Evolutionary conservation across 2,329 filamentous ascomycete species (phyloP).

Genomic region (Nemania sp.): DNA sequence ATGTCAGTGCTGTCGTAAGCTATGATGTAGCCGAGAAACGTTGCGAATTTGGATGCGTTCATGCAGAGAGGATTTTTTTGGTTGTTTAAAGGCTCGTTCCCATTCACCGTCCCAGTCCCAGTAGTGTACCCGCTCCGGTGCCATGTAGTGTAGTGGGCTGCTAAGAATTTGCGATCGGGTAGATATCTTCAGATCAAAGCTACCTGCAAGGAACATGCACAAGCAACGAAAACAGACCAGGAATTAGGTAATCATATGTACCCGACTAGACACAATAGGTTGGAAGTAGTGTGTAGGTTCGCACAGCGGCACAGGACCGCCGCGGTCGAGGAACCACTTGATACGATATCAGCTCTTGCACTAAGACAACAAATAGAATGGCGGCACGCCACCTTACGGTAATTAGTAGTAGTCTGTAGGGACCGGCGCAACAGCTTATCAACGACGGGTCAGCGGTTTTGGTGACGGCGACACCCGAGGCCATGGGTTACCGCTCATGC

Average conservation of each 20-base stretch:
- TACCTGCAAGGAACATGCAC: no score
- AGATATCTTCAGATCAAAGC: no score
- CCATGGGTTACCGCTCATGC: not conserved
- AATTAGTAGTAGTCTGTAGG: no score
- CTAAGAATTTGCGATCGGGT: constrained; percentile 5
- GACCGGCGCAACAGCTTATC: no score
- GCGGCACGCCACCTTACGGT: not conserved
- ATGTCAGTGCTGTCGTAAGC: constrained; percentile 6
- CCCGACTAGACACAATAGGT: no score
- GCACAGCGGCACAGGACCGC: not conserved
- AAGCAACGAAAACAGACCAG: not conserved
- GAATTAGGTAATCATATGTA: not conserved
- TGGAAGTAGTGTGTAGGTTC: not conserved
- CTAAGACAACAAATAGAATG: not conserved
- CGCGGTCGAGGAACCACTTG: constrained; percentile 16
- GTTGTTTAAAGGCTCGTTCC: not conserved
- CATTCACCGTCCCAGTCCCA: not conserved
- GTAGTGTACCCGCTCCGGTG: not conserved
- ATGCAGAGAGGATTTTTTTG: not conserved
- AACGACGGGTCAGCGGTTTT: not conserved
- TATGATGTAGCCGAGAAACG: not conserved
- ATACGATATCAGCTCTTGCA: not conserved
- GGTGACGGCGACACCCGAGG: constrained; percentile 18
- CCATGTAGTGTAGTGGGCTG: not conserved
- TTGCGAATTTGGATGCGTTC: not conserved